Base-by-base conservation (phyloP, 805 yeast genomes). In the Saccharomycopsis lassenensis region DNA sequence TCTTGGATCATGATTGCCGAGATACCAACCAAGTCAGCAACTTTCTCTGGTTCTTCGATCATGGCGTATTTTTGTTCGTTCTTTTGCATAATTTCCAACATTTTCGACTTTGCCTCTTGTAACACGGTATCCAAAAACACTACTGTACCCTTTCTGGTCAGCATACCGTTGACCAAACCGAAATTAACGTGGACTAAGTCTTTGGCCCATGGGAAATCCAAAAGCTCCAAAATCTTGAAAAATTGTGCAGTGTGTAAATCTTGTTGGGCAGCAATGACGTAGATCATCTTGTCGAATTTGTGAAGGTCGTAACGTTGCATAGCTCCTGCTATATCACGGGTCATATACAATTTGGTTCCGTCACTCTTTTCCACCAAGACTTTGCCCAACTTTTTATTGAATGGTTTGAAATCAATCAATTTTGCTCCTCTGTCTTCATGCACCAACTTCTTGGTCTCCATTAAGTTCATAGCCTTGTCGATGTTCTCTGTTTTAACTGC, bases 1-100 rank as follows among this genome's bases (percentile, higher is more conserved):
- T 91, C 99, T 69, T 91, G 99, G 53, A 91, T 83, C 95, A 91
- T 87, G 43, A 91, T 94, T 4, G 98, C 98, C 21, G 95, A 80
- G 40, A 91, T 81, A 57, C 98, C 99, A 42, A 91, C 77, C 51
- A 85, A 69, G 59, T 91, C 97, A 41, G 98, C 97, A 52, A 91
- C 81, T 56, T 75, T 75, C 42, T 89, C 96, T 24, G 97, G 98
- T 56, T 87, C 74, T 55, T 79, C 91, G 48, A 89, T 84, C 63
- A 85, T 95, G 7, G 89, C 78, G 55, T 86, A 91, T 62, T 91
- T 91, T 48, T 68, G 77, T 57, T 78, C 85, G 59, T 89, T 91
- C 63, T 77, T 77, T 62, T 79, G 75, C 97, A 91, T 91, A 39
- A 91, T 95, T 49, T 84, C 91, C 55, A 86, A 94, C 95, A 91